Evolutionary conservation across 495 filamentous ascomycete genomes (phyloP).

Genomic region (Penicillium maclennaniae): DNA sequence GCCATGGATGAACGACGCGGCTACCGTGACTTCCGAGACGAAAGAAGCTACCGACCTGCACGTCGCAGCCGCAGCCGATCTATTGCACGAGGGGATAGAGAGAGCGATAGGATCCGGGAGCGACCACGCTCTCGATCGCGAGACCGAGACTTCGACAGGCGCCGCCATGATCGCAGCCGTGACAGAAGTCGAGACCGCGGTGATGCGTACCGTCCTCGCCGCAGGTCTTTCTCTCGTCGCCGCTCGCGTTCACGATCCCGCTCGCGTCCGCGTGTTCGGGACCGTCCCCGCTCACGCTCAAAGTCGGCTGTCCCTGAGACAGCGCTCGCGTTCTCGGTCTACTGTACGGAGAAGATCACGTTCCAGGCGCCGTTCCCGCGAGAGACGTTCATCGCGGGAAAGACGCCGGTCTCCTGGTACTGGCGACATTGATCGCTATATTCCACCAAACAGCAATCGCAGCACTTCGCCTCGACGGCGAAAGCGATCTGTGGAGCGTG

Average conservation of each 20-base stretch:
- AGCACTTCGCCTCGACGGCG: conserved; percentile 45
- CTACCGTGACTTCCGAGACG: conserved; percentile 36
- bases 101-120: conserved; percentile 33
- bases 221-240: conserved; percentile 15
- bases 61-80: conserved; percentile 42
- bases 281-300: conserved; percentile 17
- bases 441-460: conserved; percentile 42
- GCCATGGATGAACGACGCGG: conserved; percentile 31
- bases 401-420: conserved; percentile 27
- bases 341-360: conserved; percentile 27
- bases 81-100: conserved; percentile 21
- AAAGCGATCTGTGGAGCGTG: conserved; percentile 35
- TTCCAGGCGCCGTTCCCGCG: conserved; percentile 25
- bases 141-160: conserved; percentile 25
- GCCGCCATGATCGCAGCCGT: conserved; percentile 26
- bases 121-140: conserved; percentile 34
- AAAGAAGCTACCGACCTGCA: conserved; percentile 35
- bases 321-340: conserved; percentile 26
- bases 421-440: conserved; percentile 50
- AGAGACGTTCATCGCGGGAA: conserved; percentile 15
- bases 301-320: conserved; percentile 12
- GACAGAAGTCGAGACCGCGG: conserved; percentile 24
- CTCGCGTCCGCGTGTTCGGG: conserved; percentile 17
- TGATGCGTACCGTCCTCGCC: conserved; percentile 27
- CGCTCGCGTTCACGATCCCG: conserved; percentile 16